Evolutionary conservation across 805 yeast species (phyloP), one percentile per base, ranked within the genome.

Genomic region (Lipomyces yamanashiensis): DNA sequence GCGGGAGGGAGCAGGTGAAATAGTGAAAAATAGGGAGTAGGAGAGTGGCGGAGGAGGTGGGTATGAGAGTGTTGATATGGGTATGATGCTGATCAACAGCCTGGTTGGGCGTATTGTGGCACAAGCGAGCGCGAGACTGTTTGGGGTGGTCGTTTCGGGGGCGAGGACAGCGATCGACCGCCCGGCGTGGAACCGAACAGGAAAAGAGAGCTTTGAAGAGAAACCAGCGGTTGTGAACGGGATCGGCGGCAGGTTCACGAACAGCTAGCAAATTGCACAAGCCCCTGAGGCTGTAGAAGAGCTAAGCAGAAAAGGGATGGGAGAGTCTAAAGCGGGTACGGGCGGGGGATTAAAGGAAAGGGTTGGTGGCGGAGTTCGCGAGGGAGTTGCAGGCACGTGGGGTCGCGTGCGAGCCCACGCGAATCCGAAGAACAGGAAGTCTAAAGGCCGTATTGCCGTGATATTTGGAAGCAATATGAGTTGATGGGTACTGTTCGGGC

Each of bases 191-290:
- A 45, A 45, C 50, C 50, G 50, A 45, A 45, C 50, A 45, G 50
- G 50, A 45, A 45, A 19, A 2, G 17, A 1, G 21, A n/a, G 47
- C 41, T n/a, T n/a, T 8, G 17, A 10, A 8, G 50, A 19, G 28
- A 15, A 37, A 21, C 15, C 17, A 23, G 3, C n/a, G 10, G 39
- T 1, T 33, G 34, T 37, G 54, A 37, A 23, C 54, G 54, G 54
- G 54, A 51, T 51, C 54, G 54, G 54, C 54, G 54, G n/a, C 28
- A n/a, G 28, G 54, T 5, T 19, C n/a, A 9, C 53, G 54, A 51
- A 51, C 54, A 51, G 54, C 34, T 34, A 44, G 54, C 54, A 44
- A 51, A 51, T 44, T 28, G 33, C 9, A 10, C 36, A 33, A 33
- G 15, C n/a, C 33, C 50, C 50, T 44, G 33, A 23, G 33, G 36